Evolutionary conservation across 2,329 filamentous ascomycete genomes (phyloP).

Genomic region (Colletotrichum limetticola): DNA sequence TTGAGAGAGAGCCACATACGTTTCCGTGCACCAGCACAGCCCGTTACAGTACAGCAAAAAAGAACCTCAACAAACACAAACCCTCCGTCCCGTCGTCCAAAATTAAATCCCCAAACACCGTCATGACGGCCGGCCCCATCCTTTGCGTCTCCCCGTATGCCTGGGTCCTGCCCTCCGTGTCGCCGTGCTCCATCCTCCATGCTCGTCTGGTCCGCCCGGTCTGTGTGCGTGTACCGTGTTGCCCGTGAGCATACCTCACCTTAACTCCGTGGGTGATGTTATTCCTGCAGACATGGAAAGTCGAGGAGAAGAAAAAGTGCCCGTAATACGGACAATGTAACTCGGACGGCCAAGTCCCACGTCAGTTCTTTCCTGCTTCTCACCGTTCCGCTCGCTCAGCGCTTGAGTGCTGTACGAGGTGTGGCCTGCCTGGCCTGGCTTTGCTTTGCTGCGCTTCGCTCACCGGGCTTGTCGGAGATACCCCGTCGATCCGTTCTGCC

Average conservation of each 20-base stretch:
- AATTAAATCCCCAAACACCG: slow-evolving; percentile 30
- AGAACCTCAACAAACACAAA: slow-evolving; percentile 25
- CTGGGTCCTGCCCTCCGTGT: slow-evolving; percentile 21
- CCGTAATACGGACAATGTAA: not conserved
- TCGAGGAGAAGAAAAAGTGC: not conserved
- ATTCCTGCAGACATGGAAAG: not conserved
- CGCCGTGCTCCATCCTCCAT: not conserved
- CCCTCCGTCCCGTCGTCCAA: slow-evolving; percentile 26
- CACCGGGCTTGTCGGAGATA: slow-evolving; percentile 27
- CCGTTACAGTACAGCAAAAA: not conserved
- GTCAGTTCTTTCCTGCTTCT: not conserved
- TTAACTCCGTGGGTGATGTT: not conserved
- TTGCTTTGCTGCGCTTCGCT: not conserved
- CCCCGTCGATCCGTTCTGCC: slow-evolving; percentile 28
- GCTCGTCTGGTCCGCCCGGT: slow-evolving; percentile 7
- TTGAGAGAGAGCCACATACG: not conserved
- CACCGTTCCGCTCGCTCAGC: not conserved
- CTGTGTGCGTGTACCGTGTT: not conserved
- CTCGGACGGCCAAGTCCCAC: not conserved
- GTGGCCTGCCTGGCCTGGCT: not conserved
- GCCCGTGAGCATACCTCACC: not conserved
- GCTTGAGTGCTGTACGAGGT: not conserved
- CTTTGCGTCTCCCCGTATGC: slow-evolving; percentile 20
- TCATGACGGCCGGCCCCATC: slow-evolving; percentile 20
- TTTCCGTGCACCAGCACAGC: not conserved